A percentile compares a stretch with the other conserved stretches of the same genome.
Conservation (phyloP, 169 alveolate species). For the Babesia sp. region DNA sequence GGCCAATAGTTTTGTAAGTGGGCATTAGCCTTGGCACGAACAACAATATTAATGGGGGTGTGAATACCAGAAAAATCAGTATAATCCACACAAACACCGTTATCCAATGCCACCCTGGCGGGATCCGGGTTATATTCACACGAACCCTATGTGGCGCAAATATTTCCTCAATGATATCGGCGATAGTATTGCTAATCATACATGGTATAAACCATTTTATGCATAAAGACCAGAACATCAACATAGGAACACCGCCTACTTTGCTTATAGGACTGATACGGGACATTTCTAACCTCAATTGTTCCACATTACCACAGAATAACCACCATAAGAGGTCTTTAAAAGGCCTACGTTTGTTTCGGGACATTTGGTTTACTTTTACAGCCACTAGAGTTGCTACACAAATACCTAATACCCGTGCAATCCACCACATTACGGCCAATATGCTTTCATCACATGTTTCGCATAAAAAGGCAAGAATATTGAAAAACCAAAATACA, state of each 20-base stretch:
- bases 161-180: constrained; percentile 74
- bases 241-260: constrained; percentile 56
- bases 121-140: constrained; percentile 41
- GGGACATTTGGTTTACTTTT: not conserved
- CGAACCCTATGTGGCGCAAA: constrained; percentile 50
- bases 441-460: constrained; percentile 36
- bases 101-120: constrained; percentile 24
- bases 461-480: constrained; percentile 53
- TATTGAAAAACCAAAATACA: constrained; percentile 47
- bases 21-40: constrained; percentile 14
- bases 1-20: constrained; percentile 7
- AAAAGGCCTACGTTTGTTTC: not conserved
- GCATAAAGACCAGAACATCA: constrained; percentile 73
- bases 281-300: constrained; percentile 54
- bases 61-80: constrained; percentile 3
- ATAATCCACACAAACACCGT: constrained; percentile 37
- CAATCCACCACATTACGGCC: constrained; percentile 48
- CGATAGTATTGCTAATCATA: constrained; percentile 70
- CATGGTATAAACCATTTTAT: constrained; percentile 75
- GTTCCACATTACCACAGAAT: constrained; percentile 72
- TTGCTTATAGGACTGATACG: constrained; percentile 69
- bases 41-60: not conserved
- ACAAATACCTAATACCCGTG: constrained; percentile 28
- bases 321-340: constrained; percentile 42
- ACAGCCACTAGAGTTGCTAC: constrained; percentile 26